A percentile compares a stretch with the other conserved stretches of the same genome.
phyloP scores from a whole-genome alignment of 176 grass and related monocot species.

The Bonia amplexicaulis region DNA sequence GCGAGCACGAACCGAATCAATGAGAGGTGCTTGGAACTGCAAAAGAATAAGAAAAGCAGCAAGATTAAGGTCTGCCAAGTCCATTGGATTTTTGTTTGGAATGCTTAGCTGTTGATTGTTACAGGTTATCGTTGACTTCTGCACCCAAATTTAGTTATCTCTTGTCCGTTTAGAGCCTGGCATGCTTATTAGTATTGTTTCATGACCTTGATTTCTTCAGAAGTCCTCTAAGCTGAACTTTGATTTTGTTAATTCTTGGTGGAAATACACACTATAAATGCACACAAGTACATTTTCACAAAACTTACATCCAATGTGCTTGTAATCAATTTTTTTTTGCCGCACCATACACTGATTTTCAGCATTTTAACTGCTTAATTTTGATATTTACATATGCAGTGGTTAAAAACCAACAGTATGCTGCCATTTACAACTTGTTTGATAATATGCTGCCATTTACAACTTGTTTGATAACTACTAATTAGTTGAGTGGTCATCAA shows the following conservation, averaged over 20 bases:
- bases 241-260: not conserved
- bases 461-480: not conserved
- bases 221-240: not conserved
- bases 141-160: not conserved
- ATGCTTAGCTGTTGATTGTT: not conserved
- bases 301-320: not conserved
- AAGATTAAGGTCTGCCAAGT: conserved; percentile 64
- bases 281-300: not conserved
- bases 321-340: not conserved
- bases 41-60: conserved; percentile 67
- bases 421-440: not conserved
- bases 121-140: not conserved
- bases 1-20: conserved; percentile 64
- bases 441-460: not conserved
- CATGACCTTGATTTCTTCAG: not conserved
- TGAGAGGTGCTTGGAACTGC: conserved; percentile 80
- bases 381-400: not conserved
- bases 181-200: not conserved
- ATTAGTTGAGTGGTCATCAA: not conserved
- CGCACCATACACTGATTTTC: not conserved
- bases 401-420: not conserved
- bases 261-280: not conserved
- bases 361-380: not conserved
- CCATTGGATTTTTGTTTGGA: not conserved
- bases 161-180: not conserved